Evolutionary conservation across 1,284 basidiomycete genomes (phyloP), one percentile per base, ranked within the genome.

Genomic region (Pyrrhoderma noxium): DNA sequence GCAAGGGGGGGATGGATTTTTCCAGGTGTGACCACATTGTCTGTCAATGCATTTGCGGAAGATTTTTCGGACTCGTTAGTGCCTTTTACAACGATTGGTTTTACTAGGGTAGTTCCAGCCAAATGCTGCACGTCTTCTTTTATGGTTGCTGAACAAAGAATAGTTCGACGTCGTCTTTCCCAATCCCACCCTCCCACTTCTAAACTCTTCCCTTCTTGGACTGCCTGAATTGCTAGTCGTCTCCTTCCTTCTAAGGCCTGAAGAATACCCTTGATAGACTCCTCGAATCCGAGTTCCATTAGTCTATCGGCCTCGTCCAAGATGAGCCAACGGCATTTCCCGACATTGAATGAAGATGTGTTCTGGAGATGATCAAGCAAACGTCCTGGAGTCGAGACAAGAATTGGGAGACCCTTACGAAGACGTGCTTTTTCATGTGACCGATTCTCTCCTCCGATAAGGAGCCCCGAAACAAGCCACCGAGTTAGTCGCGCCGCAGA

Each of bases 111-210:
- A 31, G 81, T 83, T 4, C 93, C 93, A 0, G 94, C 92, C 19
- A 99, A 72, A 59, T 90, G 89, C 66, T 98, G 91, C 2, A 99
- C 94, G 59, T 93, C 92, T 58, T 96, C 93, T 50, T 88, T 80
- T 38, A 99, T 92, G 0, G 96, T 99, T 3, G 96, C 96, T 7
- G 93, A 97, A 74, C 96, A 99, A 11, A 99, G 76, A 14, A 99
- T 75, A 0, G 93, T 95, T 58, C 90, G 75, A 58, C 89, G 73
- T 46, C 79, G 73, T 39, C 78, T 69, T 13, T 76, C 71, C 90
- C 90, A 95, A 63, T 92, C 88, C 88, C 88, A 91, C 0, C 82
- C 84, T n/a, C 84, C 84, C 2, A 88, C 82, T 63, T 86, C 88
- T 67, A 70, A 68, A 39, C 77, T 80, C 55, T 75, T 82, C 2